phyloP scores from a whole-genome alignment of 441 rosid species.

The Brassica balearica region DNA sequence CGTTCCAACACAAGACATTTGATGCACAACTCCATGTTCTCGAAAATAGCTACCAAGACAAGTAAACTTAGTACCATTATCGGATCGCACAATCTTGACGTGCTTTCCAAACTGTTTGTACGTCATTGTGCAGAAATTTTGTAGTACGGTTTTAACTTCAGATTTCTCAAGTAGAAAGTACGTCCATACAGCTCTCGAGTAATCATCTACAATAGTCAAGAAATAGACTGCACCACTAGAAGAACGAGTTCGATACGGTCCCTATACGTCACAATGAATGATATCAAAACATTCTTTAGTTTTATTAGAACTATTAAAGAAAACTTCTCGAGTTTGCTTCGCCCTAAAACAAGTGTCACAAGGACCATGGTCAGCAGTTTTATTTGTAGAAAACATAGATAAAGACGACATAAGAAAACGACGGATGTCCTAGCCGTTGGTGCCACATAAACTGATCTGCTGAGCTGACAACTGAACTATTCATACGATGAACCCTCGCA shows the following conservation, averaged over 20 bases:
- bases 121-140: background rate
- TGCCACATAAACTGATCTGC: background rate
- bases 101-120: background rate
- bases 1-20: background rate
- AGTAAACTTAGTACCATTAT: background rate
- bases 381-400: background rate
- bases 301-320: background rate
- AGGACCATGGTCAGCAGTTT: background rate
- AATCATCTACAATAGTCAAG: background rate
- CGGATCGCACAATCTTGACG: background rate
- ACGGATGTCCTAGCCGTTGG: conserved; percentile 1
- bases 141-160: background rate
- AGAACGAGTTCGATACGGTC: background rate
- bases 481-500: background rate
- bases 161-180: background rate
- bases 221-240: background rate
- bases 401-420: background rate
- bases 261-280: background rate
- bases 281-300: background rate
- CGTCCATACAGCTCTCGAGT: background rate
- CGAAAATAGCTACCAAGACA: background rate
- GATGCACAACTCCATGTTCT: background rate
- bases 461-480: background rate
- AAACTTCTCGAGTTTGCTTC: background rate
- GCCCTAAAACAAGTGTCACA: conserved; percentile 7